These are phyloP conservation scores for Miscanthus lutarioriparius DNA, from an alignment of 176 grass and related monocot species.

Conservation along the genomic window DNA sequence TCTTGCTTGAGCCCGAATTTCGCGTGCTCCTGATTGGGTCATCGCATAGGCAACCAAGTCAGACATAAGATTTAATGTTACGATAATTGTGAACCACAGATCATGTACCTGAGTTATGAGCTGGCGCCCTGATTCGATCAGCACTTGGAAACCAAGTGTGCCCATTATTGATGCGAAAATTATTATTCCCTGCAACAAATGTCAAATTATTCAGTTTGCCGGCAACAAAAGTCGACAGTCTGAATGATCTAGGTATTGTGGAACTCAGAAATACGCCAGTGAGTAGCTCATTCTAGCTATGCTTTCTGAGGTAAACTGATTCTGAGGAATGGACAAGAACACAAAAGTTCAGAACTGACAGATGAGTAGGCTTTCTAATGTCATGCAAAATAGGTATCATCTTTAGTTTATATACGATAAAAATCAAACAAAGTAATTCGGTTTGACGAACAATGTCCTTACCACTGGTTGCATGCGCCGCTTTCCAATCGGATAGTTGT, in stretches of 20 bases:
- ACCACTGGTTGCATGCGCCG: constrained; percentile 97
- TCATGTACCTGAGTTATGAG: constrained; percentile 65
- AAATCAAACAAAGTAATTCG: not conserved
- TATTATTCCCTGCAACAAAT: constrained; percentile 68
- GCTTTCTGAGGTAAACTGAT: too few relatives aligned
- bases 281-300: too few relatives aligned
- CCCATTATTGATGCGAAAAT: constrained; percentile 96
- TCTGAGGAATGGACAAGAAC: too few relatives aligned
- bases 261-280: too few relatives aligned
- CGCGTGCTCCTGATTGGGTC: constrained; percentile 48
- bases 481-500: constrained; percentile 91
- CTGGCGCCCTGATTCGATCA: constrained; percentile 82
- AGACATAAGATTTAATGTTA: not conserved
- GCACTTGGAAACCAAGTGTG: constrained; percentile 82
- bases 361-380: not conserved
- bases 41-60: not conserved
- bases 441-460: constrained; percentile 12
- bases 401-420: not conserved
- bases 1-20: constrained; percentile 53
- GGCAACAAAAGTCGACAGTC: not conserved
- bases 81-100: not conserved
- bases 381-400: not conserved
- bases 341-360: not conserved
- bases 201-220: not conserved
- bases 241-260: too few relatives aligned